Percentiles rank a stretch among this genome's conserved stretches.
These are phyloP conservation scores for Abelmoschus esculentus DNA, from an alignment of 345 rosid species.

Conservation along the genomic window DNA sequence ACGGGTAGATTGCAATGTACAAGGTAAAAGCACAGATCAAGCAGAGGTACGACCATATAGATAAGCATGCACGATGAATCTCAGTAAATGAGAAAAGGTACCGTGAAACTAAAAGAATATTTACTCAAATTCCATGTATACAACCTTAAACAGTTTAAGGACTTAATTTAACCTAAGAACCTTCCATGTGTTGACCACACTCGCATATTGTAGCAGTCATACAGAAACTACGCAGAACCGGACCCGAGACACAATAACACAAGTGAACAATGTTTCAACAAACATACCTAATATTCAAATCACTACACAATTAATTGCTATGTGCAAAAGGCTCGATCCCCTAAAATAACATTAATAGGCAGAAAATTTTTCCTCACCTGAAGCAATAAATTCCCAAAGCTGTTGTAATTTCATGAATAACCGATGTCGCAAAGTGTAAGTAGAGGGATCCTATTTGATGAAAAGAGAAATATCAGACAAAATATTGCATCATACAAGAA, in stretches of 20 bases:
- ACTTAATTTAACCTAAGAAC: neutral
- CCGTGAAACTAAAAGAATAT: neutral
- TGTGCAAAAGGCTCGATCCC: neutral
- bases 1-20: neutral
- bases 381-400: conserved; percentile 95
- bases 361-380: conserved; percentile 44
- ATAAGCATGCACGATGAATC: no score
- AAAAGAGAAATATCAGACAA: conserved; percentile 18
- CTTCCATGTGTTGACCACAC: neutral
- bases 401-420: conserved; percentile 81
- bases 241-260: neutral
- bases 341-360: neutral
- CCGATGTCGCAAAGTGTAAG: conserved; percentile 86
- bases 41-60: no score
- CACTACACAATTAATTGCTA: no score
- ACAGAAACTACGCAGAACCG: neutral
- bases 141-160: neutral
- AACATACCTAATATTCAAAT: neutral
- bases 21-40: no score
- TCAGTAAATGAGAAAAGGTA: neutral
- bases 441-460: conserved; percentile 51
- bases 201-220: no score
- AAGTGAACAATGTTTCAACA: neutral
- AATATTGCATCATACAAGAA: neutral
- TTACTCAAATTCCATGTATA: neutral